A percentile compares a stretch with the other conserved stretches of the same genome.
Conservation (phyloP, 2,329 filamentous ascomycete genomes). For the Apiospora malaysiana region DNA sequence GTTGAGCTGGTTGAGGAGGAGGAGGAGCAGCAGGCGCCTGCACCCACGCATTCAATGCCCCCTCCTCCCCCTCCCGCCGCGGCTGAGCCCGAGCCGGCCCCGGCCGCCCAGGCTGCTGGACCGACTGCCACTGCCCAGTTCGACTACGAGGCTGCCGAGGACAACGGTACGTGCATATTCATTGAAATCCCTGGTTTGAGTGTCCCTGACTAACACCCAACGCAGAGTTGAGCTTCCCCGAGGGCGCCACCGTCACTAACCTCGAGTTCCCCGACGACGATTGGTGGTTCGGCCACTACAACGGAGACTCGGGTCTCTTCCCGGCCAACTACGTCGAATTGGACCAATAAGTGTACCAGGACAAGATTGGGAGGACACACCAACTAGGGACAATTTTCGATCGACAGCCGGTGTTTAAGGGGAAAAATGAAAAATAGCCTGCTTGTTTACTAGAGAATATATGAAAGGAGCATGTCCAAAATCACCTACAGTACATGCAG, state of each 20-base stretch:
- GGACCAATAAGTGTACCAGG: conserved; percentile 41
- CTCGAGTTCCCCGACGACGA: conserved; percentile 97
- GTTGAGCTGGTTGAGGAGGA: conserved; percentile 81
- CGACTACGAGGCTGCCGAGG: conserved; percentile 96
- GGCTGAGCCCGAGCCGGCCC: conserved; percentile 43
- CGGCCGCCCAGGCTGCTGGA: conserved; percentile 50
- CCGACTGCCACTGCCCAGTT: conserved; percentile 85
- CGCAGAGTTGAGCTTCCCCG: conserved; percentile 78
- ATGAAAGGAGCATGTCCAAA: conserved; percentile 7
- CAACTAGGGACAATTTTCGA: conserved; percentile 1
- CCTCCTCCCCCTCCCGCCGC: conserved; percentile 45
- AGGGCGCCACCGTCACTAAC: conserved; percentile 80
- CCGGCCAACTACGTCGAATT: conserved; percentile 73
- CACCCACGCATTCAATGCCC: conserved; percentile 34
- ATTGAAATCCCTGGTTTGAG: too few species aligned
- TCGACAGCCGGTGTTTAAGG: conserved; percentile 7
- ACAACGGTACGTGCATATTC: conserved; percentile 69
- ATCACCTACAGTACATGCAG: neutral
- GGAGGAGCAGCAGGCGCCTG: conserved; percentile 40
- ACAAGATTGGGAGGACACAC: neutral
- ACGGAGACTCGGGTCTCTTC: conserved; percentile 84
- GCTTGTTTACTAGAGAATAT: conserved; percentile 18
- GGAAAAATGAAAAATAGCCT: conserved; percentile 14
- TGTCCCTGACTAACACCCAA: neutral
- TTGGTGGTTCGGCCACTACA: conserved; percentile 94